Evolutionary conservation across 1,139 yeast genomes (phyloP), one percentile per base, ranked within the genome.

Genomic region (Hansenula lynferdii): DNA sequence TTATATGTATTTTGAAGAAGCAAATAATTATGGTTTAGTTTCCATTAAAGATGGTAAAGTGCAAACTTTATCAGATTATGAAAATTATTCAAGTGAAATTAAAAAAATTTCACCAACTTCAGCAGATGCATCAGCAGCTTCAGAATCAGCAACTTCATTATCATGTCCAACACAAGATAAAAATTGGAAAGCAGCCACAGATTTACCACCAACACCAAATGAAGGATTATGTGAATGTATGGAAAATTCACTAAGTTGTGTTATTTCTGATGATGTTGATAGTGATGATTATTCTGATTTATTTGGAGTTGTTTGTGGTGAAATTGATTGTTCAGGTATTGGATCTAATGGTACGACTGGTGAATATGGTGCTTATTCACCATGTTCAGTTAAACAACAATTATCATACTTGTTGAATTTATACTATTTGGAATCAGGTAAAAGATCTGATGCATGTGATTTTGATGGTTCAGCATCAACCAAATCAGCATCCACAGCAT

Each of bases 1-100:
- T 36, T 83, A 82, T 68, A 79, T 83, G 89, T 84, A 83, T 64
- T 81, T 77, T 60, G 74, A 84, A 68, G 92, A 83, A 65, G 73
- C 64, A 31, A 83, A 84, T 62, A 62, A 82, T 43, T 84, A 82
- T 54, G 94, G 94, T 58, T 70, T 84, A 55, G 84, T 79, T 33
- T 57, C 79, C 35, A 67, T 80, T 42, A 64, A 64, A 42, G 67
- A 62, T 49, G 72, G 73, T 46, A 80, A 67, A 39, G 83, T 75
- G 56, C 65, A 54, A 39, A 74, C 83, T 20, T 65, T 86, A 58
- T 63, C 55, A n/a, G 90, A 83, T 61, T 83, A 67, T 64, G 57
- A 59, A 51, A 65, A 77, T 63, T 72, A 79, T 54, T 68, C 73
- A 39, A 57, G 65, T 12, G 72, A 74, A 55, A 64, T 80, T 45